These are phyloP conservation scores for Wallacemonas sp. DNA, from an alignment of 208 protist genomes.

Conservation along the genomic window DNA sequence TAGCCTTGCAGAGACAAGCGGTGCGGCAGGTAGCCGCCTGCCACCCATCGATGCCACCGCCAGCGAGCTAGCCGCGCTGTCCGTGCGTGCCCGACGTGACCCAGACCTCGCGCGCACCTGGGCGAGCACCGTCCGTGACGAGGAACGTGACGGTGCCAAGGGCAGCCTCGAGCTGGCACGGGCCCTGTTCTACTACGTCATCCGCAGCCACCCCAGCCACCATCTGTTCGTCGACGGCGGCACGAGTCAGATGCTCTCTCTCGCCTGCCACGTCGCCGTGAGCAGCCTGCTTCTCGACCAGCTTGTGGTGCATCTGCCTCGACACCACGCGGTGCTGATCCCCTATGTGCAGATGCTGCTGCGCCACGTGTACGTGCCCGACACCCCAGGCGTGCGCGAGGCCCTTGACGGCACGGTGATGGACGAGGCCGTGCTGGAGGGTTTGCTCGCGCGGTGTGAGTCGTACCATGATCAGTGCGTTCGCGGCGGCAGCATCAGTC, in stretches of 20 bases:
- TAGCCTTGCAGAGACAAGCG: not conserved
- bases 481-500: not conserved
- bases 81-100: not conserved
- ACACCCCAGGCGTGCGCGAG: constrained; percentile 29
- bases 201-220: constrained; percentile 6
- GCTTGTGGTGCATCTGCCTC: constrained; percentile 41
- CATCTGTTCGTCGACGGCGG: constrained; percentile 5
- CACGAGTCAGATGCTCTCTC: constrained; percentile 23
- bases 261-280: constrained; percentile 50
- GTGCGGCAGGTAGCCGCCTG: not conserved
- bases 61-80: not conserved
- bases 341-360: constrained; percentile 66
- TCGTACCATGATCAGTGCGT: not conserved
- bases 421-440: constrained; percentile 20
- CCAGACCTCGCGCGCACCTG: not conserved
- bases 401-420: constrained; percentile 25
- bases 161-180: constrained; percentile 10
- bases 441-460: not conserved
- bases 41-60: constrained; percentile 5
- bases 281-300: constrained; percentile 54
- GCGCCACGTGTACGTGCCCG: constrained; percentile 62
- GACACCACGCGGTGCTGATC: constrained; percentile 48
- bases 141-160: constrained; percentile 8
- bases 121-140: not conserved
- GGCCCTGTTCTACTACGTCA: constrained; percentile 10